These are phyloP conservation scores for Athelia sp. DNA, from an alignment of 1,284 basidiomycete species.

Conservation along the genomic window DNA sequence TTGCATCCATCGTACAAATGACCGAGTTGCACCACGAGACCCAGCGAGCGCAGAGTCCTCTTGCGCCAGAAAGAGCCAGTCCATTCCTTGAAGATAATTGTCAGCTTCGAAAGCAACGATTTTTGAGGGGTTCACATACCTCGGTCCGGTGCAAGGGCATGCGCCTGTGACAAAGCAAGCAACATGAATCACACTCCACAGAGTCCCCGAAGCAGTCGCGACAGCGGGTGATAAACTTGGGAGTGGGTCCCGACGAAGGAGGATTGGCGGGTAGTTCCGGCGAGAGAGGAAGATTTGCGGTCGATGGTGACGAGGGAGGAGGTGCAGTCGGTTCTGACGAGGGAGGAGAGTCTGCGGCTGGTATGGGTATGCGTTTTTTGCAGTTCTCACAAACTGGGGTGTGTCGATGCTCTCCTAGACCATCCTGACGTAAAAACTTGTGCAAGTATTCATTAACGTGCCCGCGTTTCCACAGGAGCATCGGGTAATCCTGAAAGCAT, in stretches of 20 bases:
- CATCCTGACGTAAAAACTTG: background rate
- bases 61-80: conserved; percentile 16
- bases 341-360: too few species aligned
- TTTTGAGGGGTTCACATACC: background rate
- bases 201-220: background rate
- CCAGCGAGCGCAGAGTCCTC: conserved; percentile 11
- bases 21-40: conserved; percentile 3
- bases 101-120: too few species aligned
- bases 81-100: conserved; percentile 13
- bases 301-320: too few species aligned
- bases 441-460: background rate
- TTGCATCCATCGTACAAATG: background rate
- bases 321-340: too few species aligned
- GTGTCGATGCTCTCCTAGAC: background rate
- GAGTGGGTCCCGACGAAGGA: too few species aligned
- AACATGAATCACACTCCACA: background rate
- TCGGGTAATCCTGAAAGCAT: background rate
- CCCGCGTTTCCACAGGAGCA: background rate
- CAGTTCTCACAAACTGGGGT: background rate
- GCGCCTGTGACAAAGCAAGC: background rate
- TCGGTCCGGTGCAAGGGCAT: background rate
- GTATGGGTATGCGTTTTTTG: background rate
- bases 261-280: too few species aligned
- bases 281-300: too few species aligned
- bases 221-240: too few species aligned